phyloP scores from a whole-genome alignment of 2,329 filamentous ascomycete genomes.

The Claviceps africana region DNA sequence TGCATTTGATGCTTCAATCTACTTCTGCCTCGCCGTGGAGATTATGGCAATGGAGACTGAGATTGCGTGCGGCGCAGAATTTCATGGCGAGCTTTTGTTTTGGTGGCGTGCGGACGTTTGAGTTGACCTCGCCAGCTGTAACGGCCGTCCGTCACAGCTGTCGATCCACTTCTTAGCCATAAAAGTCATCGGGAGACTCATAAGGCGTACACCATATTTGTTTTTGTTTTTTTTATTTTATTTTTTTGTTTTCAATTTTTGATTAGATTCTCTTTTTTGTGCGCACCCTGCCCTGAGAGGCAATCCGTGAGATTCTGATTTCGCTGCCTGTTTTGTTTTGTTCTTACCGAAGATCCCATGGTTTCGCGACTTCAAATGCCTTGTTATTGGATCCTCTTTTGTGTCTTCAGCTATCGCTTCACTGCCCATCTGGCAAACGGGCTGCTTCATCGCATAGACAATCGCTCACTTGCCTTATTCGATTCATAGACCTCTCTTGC shows the following conservation, averaged over 20 bases:
- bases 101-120: not conserved
- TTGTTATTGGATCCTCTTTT: not conserved
- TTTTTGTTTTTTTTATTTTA: not conserved
- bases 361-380: not conserved
- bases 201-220: not conserved
- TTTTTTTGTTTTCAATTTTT: no score
- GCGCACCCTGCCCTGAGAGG: not conserved
- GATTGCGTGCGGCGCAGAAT: not conserved
- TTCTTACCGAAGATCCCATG: not conserved
- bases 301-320: not conserved
- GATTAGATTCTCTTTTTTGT: not conserved
- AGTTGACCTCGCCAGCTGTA: not conserved
- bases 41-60: not conserved
- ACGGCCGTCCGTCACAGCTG: constrained; percentile 4
- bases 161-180: not conserved
- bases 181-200: not conserved
- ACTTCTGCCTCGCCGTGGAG: not conserved
- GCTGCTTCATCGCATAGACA: not conserved
- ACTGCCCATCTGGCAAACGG: not conserved
- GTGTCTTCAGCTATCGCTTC: not conserved
- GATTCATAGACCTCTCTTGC: not conserved
- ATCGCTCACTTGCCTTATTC: not conserved
- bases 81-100: not conserved
- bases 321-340: not conserved
- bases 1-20: not conserved